phyloP scores from a whole-genome alignment of 306 rosid genomes.

The Cucumis cinereus region DNA sequence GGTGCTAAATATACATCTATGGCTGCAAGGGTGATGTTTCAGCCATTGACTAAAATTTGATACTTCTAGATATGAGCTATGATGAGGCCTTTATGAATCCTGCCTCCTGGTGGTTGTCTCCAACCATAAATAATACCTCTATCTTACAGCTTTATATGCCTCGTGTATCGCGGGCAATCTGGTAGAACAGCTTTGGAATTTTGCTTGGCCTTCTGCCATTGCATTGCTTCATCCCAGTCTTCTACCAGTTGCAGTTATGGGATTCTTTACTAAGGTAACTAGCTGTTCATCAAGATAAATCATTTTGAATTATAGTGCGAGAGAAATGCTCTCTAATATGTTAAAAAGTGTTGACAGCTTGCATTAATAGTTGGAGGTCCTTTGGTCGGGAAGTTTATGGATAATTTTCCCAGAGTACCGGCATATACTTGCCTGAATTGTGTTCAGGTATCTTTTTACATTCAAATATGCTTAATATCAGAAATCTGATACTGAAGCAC shows the following conservation, averaged over 20 bases:
- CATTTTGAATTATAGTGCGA: neutral
- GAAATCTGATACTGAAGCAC: neutral
- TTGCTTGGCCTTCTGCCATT: constrained; percentile 98
- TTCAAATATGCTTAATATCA: neutral
- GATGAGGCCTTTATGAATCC: constrained; percentile 1
- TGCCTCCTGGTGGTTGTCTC: constrained; percentile 10
- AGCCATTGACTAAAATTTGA: neutral
- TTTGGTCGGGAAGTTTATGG: constrained; percentile 74
- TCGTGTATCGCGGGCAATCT: constrained; percentile 80
- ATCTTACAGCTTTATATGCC: constrained; percentile 72
- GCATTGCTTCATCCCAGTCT: constrained; percentile 93
- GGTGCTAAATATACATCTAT: neutral
- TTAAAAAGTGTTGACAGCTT: constrained; percentile 22
- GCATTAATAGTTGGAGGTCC: constrained; percentile 77
- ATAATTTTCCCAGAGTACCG: constrained; percentile 63
- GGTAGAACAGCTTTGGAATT: constrained; percentile 96
- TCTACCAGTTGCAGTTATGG: constrained; percentile 84
- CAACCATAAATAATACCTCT: constrained; percentile 13
- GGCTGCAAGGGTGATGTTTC: neutral
- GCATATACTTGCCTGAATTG: constrained; percentile 58
- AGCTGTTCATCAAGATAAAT: neutral
- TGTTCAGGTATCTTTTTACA: constrained; percentile 47
- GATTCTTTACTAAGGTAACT: constrained; percentile 74
- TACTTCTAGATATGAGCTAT: constrained; percentile 4
- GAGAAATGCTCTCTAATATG: constrained; percentile 9